Evolutionary conservation across 2,329 filamentous ascomycete genomes (phyloP), one percentile per base, ranked within the genome.

Genomic region (Bisporella sp.): DNA sequence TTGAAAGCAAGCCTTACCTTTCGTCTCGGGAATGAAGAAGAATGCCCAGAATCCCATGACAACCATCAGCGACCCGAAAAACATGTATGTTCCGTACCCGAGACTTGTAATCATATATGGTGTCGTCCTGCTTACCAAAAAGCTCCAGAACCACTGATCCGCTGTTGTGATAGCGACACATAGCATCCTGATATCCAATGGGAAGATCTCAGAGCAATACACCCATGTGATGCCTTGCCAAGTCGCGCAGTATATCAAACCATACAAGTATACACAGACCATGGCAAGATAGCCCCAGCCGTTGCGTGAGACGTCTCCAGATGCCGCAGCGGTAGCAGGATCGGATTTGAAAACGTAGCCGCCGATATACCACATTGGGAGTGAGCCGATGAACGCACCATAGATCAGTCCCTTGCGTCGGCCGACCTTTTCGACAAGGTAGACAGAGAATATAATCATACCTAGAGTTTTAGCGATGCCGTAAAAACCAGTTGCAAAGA

Each of bases 401-500:
- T 64, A 69, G 32, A 71, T 66, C 7, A 71, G 62, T 21, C 66
- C 64, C 21, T 69, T 66, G 37, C 68, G 64, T 28, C 69, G 67
- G 6, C 69, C 68, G 13, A 71, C 61, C 31, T 65, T 63, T 42
- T 71, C 69, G 3, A 71, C 66, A 6, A 71, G 61, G 47, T 64
- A 59, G 47, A 69, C 21, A 12, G 44, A 75, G 29, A 81, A 66
- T 68, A 81, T 77, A 52, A 81, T 67, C 2, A 77, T 77, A 57
- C 76, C 80, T 30, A 74, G 50, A 6, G 40, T 71, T 49, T 81
- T 81, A 46, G 79, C 69, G 7, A 81, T 70, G 11, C 78, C 78
- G 47, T 81, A 78, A 48, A 82, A 72, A 4, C 73, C 75, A 0
- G 77, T 81, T 1, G 77, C 73, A 49, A 79, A 73, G 1, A 81